A percentile compares a stretch with the other conserved stretches of the same genome.
These are phyloP conservation scores for Wickerhamiella azymoides DNA, from an alignment of 805 yeast genomes.

Conservation along the genomic window DNA sequence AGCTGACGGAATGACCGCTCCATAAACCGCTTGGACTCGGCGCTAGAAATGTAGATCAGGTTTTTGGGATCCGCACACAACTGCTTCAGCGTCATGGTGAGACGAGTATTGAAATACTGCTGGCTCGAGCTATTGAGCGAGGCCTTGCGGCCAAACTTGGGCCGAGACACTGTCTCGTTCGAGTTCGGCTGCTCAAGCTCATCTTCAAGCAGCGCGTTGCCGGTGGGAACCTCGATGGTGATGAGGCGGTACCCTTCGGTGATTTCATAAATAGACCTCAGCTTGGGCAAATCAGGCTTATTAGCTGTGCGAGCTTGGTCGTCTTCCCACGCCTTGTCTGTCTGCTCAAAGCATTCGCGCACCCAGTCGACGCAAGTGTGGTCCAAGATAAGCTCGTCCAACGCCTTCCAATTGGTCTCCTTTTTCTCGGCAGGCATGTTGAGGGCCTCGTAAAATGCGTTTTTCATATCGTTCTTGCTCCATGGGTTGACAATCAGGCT, in stretches of 20 bases:
- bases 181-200: not conserved
- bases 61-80: slow-evolving; percentile 45
- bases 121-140: slow-evolving; percentile 6
- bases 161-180: not conserved
- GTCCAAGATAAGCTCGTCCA: slow-evolving; percentile 43
- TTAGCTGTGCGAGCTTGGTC: slow-evolving; percentile 28
- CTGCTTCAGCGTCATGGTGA: slow-evolving; percentile 41
- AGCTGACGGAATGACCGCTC: slow-evolving; percentile 55
- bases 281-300: slow-evolving; percentile 12
- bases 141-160: slow-evolving; percentile 1
- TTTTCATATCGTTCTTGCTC: slow-evolving; percentile 56
- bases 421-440: slow-evolving; percentile 51
- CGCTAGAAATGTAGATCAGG: slow-evolving; percentile 57
- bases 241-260: slow-evolving; percentile 22
- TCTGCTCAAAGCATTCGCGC: slow-evolving; percentile 36
- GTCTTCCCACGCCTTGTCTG: slow-evolving; percentile 39
- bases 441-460: slow-evolving; percentile 49
- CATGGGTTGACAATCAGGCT: slow-evolving; percentile 78
- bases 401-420: slow-evolving; percentile 42
- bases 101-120: slow-evolving; percentile 15
- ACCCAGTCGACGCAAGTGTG: slow-evolving; percentile 75
- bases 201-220: not conserved
- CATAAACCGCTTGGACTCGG: slow-evolving; percentile 47
- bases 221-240: slow-evolving; percentile 5
- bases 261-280: slow-evolving; percentile 20